Conservation (phyloP, 805 yeast genomes). For the Lipomyces yamadae region DNA sequence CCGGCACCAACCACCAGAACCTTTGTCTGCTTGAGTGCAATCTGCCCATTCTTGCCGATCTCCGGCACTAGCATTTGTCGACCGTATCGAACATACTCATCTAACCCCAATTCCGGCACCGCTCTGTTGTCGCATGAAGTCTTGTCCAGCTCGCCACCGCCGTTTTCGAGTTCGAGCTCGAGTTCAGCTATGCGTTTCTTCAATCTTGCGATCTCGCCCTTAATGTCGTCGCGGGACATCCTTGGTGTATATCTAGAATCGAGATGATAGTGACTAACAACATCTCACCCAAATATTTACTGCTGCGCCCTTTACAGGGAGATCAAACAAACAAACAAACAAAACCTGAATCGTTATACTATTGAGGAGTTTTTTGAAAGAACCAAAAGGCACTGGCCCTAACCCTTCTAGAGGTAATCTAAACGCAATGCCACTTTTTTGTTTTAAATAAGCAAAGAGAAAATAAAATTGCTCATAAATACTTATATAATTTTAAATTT, state of each 20-base stretch:
- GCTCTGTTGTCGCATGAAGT: neutral
- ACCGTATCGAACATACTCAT: slow-evolving; percentile 85
- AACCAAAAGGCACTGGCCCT: no score
- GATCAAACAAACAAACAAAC: no score
- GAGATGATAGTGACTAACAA: no score
- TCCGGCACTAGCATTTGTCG: slow-evolving; percentile 93
- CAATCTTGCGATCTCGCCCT: neutral
- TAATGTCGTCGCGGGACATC: neutral
- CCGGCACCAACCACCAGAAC: slow-evolving; percentile 93
- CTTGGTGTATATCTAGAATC: neutral
- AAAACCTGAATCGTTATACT: no score
- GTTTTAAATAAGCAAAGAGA: no score
- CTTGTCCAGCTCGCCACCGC: neutral
- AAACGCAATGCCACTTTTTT: no score
- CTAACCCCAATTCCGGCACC: slow-evolving; percentile 43
- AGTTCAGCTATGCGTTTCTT: neutral
- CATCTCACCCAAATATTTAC: no score
- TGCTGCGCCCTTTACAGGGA: no score
- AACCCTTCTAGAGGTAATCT: no score
- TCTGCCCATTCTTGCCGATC: slow-evolving; percentile 63
- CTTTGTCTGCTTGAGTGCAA: slow-evolving; percentile 58
- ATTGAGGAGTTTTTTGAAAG: no score
- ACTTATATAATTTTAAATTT: no score
- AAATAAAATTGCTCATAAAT: no score
- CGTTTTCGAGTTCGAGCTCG: slow-evolving; percentile 1